phyloP scores from a whole-genome alignment of 2,329 filamentous ascomycete genomes.

The Diaporthe sp. region DNA sequence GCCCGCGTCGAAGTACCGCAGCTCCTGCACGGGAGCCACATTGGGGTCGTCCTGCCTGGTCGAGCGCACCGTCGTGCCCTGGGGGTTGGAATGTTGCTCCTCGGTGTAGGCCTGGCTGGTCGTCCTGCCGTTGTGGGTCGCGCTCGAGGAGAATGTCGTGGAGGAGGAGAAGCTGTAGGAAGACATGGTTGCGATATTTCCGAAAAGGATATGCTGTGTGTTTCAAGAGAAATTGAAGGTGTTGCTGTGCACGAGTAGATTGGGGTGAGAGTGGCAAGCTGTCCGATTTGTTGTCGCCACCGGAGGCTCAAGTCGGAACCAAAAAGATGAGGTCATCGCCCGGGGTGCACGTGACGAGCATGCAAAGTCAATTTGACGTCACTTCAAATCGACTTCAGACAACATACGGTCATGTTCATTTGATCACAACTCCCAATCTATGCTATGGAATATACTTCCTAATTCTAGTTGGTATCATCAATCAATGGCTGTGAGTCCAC shows the following conservation, averaged over 20 bases:
- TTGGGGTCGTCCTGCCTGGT: conserved; percentile 25
- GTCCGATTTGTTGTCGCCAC: neutral
- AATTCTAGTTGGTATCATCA: too few species aligned
- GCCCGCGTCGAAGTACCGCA: conserved; percentile 31
- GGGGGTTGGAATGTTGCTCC: conserved; percentile 23
- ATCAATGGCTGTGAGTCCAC: too few species aligned
- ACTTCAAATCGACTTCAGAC: neutral
- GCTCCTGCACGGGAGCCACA: conserved; percentile 1
- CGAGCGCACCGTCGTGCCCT: conserved; percentile 26
- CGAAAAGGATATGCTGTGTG: too few species aligned
- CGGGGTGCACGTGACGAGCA: conserved; percentile 7
- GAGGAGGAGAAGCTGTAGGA: conserved; percentile 35
- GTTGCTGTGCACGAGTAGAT: neutral
- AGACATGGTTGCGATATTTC: neutral
- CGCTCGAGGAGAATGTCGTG: conserved; percentile 14
- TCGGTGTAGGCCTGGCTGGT: conserved; percentile 35
- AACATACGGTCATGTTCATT: neutral
- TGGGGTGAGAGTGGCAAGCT: neutral
- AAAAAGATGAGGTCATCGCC: conserved; percentile 23
- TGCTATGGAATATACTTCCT: too few species aligned
- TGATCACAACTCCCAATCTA: too few species aligned
- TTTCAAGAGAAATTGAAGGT: fast-evolving
- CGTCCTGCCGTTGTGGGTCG: conserved; percentile 15
- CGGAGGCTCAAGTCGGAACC: neutral
- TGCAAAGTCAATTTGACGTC: conserved; percentile 20